Evolutionary conservation across 2,329 filamentous ascomycete genomes (phyloP), one percentile per base, ranked within the genome.

Genomic region (Taxawa tesnikishii): DNA sequence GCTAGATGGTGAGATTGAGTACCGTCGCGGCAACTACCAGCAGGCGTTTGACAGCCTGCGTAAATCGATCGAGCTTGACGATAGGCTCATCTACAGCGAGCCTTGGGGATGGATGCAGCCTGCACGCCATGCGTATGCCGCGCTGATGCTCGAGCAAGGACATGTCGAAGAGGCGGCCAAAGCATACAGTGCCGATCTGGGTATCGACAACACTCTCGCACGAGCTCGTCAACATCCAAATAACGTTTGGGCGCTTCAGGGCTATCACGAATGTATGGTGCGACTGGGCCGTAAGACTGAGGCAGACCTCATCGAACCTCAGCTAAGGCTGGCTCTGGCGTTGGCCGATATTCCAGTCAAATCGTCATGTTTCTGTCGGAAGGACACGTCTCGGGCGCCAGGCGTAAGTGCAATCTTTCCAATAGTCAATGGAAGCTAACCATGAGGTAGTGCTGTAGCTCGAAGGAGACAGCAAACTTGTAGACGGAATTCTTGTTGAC

Each of bases 71-170:
- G 42, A 52, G 0, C 59, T 70, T 2, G 73, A 79, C 37, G 76
- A 80, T 44, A 53, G 50, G 0, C 58, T 83, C 12, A 73, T 73
- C 0, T 83, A 80, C 37, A 73, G 77, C 38, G 79, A 84, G 48
- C 79, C 79, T 0, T 83, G 78, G 77, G 77, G 75, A 0, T 83
- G 79, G 78, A 83, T 83, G 78, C 76, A 81, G 45, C 79, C 79
- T 0, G 68, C 73, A 0, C 63, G 77, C 2, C 79, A 83, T 49
- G 78, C 78, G 0, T 73, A 74, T 23, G 78, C 73, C 0, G 79
- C 78, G 0, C 57, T 84, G 3, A 48, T 81, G 13, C 59, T 81
- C 1, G 79, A 83, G 46, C 76, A 79, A 44, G 70, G 67, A 0
- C 30, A 38, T 11, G 39, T 58, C 4, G 48, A 55, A 32, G 53